Percentiles rank a stretch among this genome's conserved stretches.
These are phyloP conservation scores for Parastagonospora avenae DNA, from an alignment of 2,329 filamentous ascomycete genomes.

Conservation along the genomic window DNA sequence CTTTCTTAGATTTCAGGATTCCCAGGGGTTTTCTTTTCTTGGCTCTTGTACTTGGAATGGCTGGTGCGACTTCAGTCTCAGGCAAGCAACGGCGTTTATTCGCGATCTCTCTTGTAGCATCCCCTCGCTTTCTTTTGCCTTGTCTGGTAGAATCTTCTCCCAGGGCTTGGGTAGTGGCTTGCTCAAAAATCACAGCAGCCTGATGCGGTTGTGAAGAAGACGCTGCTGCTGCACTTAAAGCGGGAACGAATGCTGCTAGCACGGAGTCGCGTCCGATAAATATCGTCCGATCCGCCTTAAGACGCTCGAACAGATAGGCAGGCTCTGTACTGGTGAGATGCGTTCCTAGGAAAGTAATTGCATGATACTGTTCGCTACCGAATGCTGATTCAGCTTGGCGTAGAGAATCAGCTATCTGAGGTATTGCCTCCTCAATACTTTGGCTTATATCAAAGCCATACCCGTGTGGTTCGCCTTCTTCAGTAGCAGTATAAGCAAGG, in stretches of 20 bases:
- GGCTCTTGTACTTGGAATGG: background rate
- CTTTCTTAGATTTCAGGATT: background rate
- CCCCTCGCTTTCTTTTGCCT: background rate
- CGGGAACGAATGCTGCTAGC: constrained; percentile 4
- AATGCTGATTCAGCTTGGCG: constrained; percentile 8
- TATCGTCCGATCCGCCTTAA: constrained; percentile 7
- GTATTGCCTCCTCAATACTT: constrained; percentile 8
- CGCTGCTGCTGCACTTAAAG: constrained; percentile 3
- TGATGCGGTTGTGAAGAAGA: constrained; percentile 7
- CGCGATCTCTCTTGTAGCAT: background rate
- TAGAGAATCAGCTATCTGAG: constrained; percentile 8
- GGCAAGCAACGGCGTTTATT: background rate
- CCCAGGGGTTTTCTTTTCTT: background rate
- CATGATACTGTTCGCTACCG: constrained; percentile 5
- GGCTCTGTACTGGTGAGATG: constrained; percentile 8
- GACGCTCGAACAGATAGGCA: constrained; percentile 6
- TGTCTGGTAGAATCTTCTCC: background rate
- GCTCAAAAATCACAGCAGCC: background rate
- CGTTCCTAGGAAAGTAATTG: constrained; percentile 9
- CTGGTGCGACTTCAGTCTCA: background rate
- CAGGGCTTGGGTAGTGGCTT: background rate
- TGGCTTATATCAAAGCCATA: constrained; percentile 7
- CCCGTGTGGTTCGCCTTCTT: constrained; percentile 7
- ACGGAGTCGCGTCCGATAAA: constrained; percentile 6
- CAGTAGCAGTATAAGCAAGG: constrained; percentile 4